These are phyloP conservation scores for Pisolithus orientalis DNA, from an alignment of 768 basidiomycete species.

Conservation along the genomic window DNA sequence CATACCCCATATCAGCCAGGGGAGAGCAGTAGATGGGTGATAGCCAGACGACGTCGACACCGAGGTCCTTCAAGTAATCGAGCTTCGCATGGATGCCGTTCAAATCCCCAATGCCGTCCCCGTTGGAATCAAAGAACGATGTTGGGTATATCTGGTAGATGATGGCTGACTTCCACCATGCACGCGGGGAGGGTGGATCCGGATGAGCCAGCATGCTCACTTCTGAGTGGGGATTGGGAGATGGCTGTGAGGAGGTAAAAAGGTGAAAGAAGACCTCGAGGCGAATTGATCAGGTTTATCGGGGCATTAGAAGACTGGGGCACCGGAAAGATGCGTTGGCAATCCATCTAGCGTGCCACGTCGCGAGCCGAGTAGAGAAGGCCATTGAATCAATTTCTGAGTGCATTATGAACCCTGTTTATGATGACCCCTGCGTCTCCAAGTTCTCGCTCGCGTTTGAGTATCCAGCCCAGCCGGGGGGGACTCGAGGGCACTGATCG, in stretches of 20 bases:
- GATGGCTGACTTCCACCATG: conserved; percentile 55
- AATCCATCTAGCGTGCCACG: too few relatives aligned
- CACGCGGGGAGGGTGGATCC: conserved; percentile 18
- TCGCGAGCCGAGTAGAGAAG: too few relatives aligned
- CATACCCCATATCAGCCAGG: conserved; percentile 64
- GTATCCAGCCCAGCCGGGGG: background rate
- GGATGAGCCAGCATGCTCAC: conserved; percentile 4
- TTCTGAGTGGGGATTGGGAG: conserved; percentile 2
- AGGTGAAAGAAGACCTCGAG: background rate
- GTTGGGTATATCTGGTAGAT: conserved; percentile 69
- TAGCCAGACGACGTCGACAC: conserved; percentile 62
- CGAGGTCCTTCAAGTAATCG: conserved; percentile 63
- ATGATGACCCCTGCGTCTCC: too few relatives aligned
- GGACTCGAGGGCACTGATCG: background rate
- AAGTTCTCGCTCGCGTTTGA: too few relatives aligned
- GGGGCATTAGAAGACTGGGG: background rate
- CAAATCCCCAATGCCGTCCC: conserved; percentile 65
- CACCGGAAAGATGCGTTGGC: too few relatives aligned
- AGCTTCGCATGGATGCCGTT: conserved; percentile 58
- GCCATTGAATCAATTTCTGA: too few relatives aligned
- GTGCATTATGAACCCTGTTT: too few relatives aligned
- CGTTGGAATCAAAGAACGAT: conserved; percentile 68
- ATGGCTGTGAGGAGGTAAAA: conserved; percentile 11
- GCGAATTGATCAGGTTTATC: background rate
- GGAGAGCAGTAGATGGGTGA: conserved; percentile 52